A percentile compares a stretch with the other conserved stretches of the same genome.
These are phyloP conservation scores for Populus hybrid DNA, from an alignment of 441 rosid species.

Conservation along the genomic window DNA sequence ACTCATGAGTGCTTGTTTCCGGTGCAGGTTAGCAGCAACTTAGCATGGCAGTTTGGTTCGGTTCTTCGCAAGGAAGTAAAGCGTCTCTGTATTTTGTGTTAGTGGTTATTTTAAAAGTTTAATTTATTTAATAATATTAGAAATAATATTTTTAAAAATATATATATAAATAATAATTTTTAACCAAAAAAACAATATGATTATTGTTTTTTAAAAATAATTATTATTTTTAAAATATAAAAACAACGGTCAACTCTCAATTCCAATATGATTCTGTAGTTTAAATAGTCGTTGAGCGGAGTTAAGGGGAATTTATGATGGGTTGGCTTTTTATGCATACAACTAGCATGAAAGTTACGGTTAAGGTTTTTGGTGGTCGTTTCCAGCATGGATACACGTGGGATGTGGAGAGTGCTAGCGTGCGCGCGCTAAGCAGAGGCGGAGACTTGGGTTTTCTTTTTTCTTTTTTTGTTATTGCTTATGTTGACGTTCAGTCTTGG, in stretches of 20 bases:
- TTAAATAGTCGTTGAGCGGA: background rate
- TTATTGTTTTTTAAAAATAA: too few relatives aligned
- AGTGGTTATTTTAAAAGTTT: too few relatives aligned
- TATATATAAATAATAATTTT: too few relatives aligned
- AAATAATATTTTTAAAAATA: too few relatives aligned
- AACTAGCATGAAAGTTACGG: background rate
- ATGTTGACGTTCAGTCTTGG: background rate
- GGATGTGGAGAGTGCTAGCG: background rate
- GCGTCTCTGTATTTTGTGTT: too few relatives aligned
- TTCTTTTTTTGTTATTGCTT: background rate
- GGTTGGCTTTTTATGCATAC: background rate
- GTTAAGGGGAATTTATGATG: background rate
- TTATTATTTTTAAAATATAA: too few relatives aligned
- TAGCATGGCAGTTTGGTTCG: background rate
- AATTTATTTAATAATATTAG: too few relatives aligned
- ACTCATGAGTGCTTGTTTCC: background rate
- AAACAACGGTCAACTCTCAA: background rate
- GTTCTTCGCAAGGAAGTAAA: too few relatives aligned
- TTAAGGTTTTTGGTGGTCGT: background rate
- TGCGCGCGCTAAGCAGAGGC: background rate
- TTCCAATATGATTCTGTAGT: background rate
- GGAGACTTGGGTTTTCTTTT: background rate
- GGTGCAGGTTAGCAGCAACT: background rate
- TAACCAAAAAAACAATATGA: too few relatives aligned
- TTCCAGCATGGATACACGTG: background rate